These are phyloP conservation scores for Zymoseptoria pseudotritici DNA, from an alignment of 2,329 filamentous ascomycete genomes.

Conservation along the genomic window DNA sequence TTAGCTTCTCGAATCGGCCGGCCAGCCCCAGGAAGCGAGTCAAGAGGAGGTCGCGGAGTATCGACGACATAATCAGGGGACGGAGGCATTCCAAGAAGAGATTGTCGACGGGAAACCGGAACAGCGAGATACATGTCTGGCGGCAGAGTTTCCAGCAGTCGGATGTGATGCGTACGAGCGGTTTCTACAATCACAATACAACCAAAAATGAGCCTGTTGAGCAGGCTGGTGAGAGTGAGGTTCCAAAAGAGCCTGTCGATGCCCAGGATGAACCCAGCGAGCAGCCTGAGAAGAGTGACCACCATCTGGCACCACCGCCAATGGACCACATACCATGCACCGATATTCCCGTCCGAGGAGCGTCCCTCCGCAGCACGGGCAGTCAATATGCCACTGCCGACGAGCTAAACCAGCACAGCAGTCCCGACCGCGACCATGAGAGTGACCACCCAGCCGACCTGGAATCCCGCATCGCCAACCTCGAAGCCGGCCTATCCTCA, in stretches of 20 bases:
- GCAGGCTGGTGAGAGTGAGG: not conserved
- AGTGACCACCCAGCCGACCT: constrained; percentile 17
- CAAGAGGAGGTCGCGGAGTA: constrained; percentile 30
- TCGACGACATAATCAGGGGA: constrained; percentile 21
- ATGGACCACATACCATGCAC: not conserved
- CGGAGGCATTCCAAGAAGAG: not conserved
- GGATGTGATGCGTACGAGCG: constrained; percentile 24
- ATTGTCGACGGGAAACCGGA: constrained; percentile 11
- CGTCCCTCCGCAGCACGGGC: not conserved
- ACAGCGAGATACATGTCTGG: constrained; percentile 31
- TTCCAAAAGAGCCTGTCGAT: not conserved
- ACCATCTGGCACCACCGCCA: too few species aligned
- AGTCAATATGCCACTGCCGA: not conserved
- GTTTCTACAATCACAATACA: constrained; percentile 12
- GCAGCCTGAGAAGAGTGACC: not conserved
- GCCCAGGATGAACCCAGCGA: not conserved
- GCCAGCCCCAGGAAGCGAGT: constrained; percentile 7
- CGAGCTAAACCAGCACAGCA: not conserved
- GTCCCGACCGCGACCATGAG: not conserved
- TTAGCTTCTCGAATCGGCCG: not conserved
- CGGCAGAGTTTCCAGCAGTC: constrained; percentile 26
- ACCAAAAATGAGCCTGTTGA: not conserved
- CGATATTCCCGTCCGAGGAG: not conserved
- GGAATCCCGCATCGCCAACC: constrained; percentile 29
- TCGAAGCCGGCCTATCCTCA: constrained; percentile 27